phyloP scores from a whole-genome alignment of 2,329 filamentous ascomycete genomes.

The Xylaria polymorpha region DNA sequence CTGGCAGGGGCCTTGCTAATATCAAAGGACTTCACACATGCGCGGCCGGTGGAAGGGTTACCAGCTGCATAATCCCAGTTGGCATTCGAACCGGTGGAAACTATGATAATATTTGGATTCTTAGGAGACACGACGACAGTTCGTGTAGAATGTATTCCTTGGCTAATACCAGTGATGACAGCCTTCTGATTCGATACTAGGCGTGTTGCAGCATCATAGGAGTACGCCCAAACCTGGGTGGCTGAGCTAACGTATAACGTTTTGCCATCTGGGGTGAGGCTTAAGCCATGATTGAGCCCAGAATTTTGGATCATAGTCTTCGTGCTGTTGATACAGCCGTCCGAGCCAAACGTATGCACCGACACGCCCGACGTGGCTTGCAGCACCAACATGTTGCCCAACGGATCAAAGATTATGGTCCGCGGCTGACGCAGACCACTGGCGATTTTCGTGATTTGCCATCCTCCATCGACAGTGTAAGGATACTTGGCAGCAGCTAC shows the following conservation, averaged over 20 bases:
- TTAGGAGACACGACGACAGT: constrained; percentile 65
- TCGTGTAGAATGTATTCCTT: constrained; percentile 65
- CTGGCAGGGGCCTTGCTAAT: constrained; percentile 41
- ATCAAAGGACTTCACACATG: constrained; percentile 64
- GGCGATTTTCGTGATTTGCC: constrained; percentile 48
- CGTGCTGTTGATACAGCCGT: constrained; percentile 48
- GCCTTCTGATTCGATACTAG: constrained; percentile 56
- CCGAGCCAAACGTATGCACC: constrained; percentile 45
- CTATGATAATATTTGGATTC: constrained; percentile 63
- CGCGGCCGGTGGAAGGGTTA: constrained; percentile 61
- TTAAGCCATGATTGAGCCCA: constrained; percentile 57
- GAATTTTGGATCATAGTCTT: constrained; percentile 43
- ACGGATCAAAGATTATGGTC: constrained; percentile 45
- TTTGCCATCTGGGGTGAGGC: constrained; percentile 54
- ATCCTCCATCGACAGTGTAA: constrained; percentile 45
- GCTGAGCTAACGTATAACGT: constrained; percentile 60
- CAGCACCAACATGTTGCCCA: constrained; percentile 48
- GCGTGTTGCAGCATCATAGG: constrained; percentile 61
- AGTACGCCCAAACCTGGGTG: constrained; percentile 64
- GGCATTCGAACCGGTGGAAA: constrained; percentile 64
- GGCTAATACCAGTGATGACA: constrained; percentile 64
- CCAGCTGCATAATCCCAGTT: constrained; percentile 66
- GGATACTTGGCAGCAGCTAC: constrained; percentile 42
- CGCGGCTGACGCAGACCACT: constrained; percentile 46
- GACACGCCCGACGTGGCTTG: constrained; percentile 47